Base-by-base conservation (phyloP, 2,329 filamentous ascomycete genomes). In the Paracoccidioides lutzii region DNA sequence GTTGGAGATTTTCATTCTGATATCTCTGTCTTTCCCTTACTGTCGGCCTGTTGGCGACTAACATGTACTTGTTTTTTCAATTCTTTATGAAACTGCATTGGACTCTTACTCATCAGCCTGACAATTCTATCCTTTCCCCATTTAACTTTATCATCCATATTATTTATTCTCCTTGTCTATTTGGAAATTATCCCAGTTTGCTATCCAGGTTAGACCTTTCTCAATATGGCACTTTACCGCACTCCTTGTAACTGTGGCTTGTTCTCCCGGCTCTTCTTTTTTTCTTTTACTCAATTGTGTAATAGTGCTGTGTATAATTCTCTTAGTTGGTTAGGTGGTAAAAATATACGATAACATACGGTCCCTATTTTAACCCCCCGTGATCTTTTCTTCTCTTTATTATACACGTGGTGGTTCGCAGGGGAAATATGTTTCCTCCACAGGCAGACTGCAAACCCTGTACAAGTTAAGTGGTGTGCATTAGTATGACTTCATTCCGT, bases 1-100 rank as follows among this genome's bases (percentile, higher is more conserved):
- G 7, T 51, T 57, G 30, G 38, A 45, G 41, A 52, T 48, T 53
- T 52, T 40, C n/a, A 53, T 46, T 38, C 32, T 44, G 22, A 50
- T 42, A 22, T 30, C 30, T 44, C 46, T 12, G 7, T n/a, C 15
- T 15, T 43, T 41, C 41, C 37, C 32, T 50, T 43, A 37, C 50
- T n/a, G 30, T 28, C 15, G 38, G 30, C 44, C 10, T 5, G 10
- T 15, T 22, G 32, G 7, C 46, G 15, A 22, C 33, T 14, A 50
- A 15, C 9, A 14, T 50, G 33, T 12, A 38, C 33, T 9, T 12
- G 7, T 12, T 38, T 38, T 38, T 38, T 38, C 12, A 28, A 37
- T 9, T 28, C 38, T 28, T 50, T 37, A 50, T 4, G 22, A 2
- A 9, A 1, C 4, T 38, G 22, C 28, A 35, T 37, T 50, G 15